Base-by-base conservation (phyloP, 1,284 basidiomycete genomes). In the Laetiporus sulphureus region DNA sequence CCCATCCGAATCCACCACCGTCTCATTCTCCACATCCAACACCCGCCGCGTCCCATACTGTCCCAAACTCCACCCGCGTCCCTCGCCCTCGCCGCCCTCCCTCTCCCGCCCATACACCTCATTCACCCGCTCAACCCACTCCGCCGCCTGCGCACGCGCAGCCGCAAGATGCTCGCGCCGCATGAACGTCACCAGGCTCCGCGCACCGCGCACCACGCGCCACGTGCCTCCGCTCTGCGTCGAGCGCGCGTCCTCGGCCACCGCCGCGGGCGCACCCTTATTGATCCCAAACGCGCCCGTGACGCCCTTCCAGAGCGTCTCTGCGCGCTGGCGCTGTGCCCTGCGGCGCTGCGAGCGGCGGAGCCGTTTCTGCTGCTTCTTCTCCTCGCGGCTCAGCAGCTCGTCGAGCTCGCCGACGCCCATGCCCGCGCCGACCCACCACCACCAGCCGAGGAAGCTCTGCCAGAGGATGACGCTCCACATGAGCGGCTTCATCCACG, bases 351-450 rank as follows among this genome's bases (percentile, higher is more conserved):
- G 65, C 23, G 61, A 56, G 29, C 57, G 59, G 40, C 68, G 57
- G 35, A 64, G 59, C 21, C 74, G 68, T 46, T 73, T 71, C 29
- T 62, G 58, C 40, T 75, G 69, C 12, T 75, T 68, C 55, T 79
- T 83, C 49, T 77, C 78, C 53, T 80, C 73, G 38, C 72, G 68
- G 27, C 62, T 51, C 30, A 83, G 56, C 38, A 80, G 70, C 41
- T 85, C 79, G 47, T 79, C 77, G 10, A 77, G 69, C 51, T 79
- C 77, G 13, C 72, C 65, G 13, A 80, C 70, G 59, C 76, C 69
- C 80, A 87, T 74, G 46, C 91, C 91, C 2, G 89, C 83, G 12
- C 93, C 93, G 18, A 94, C 91, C 92, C 92, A 97, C 91, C 91
- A 94, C 91, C 91, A 94, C 88, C 90, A 95, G 0, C 89, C 90